These are phyloP conservation scores for Durio zibethinus DNA, from an alignment of 345 rosid species.

Conservation along the genomic window DNA sequence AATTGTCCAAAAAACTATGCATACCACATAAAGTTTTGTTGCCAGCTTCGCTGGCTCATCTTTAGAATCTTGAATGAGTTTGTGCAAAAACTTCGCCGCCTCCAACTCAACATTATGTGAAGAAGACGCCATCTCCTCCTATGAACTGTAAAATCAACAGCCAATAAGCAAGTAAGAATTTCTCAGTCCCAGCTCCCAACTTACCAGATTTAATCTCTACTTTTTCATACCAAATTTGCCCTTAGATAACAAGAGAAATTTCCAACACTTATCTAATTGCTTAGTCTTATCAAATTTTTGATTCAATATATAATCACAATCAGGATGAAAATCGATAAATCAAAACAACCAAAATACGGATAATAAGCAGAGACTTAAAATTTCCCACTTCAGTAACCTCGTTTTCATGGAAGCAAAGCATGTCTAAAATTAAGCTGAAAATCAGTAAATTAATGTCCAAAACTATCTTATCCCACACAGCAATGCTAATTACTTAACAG, in stretches of 20 bases:
- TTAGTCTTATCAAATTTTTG: not conserved
- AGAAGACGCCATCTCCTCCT: slow-evolving; percentile 56
- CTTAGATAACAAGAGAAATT: not conserved
- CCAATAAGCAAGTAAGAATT: not conserved
- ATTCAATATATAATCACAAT: not conserved
- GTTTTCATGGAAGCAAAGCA: not conserved
- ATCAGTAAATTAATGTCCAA: not conserved
- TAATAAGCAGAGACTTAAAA: not conserved
- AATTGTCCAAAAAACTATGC: slow-evolving; percentile 18
- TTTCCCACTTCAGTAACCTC: not conserved
- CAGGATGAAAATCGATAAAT: not conserved
- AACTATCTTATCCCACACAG: not conserved
- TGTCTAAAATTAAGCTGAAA: not conserved
- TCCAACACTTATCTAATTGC: not conserved
- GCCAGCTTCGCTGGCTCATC: slow-evolving; percentile 96
- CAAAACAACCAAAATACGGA: not conserved
- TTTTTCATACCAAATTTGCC: slow-evolving; percentile 1
- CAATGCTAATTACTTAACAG: not conserved
- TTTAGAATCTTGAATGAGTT: slow-evolving; percentile 93
- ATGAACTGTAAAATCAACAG: slow-evolving; percentile 21
- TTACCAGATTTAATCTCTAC: not conserved
- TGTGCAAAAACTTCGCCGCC: slow-evolving; percentile 97
- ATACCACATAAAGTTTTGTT: slow-evolving; percentile 86
- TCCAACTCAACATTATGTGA: slow-evolving; percentile 90
- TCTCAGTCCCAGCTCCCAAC: not conserved